Conservation (phyloP, 495 filamentous ascomycete species). For the Neurospora sp. region DNA sequence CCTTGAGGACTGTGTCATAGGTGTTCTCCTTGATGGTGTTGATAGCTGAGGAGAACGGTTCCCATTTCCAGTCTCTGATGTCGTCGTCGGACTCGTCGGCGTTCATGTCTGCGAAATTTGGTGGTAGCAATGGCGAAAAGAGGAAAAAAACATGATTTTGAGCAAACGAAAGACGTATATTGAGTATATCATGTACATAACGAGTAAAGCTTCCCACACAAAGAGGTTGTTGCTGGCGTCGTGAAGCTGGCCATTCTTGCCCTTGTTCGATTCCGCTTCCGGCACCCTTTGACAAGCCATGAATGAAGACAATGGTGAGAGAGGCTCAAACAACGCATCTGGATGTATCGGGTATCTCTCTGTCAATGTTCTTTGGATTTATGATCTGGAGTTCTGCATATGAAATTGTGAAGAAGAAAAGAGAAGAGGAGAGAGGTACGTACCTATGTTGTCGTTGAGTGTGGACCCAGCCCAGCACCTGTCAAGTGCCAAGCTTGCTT, state of each 20-base stretch:
- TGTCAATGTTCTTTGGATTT: background rate
- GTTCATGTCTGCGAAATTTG: background rate
- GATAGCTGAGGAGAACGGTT: fast-evolving
- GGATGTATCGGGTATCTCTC: fast-evolving
- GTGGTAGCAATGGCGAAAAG: background rate
- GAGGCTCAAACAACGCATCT: background rate
- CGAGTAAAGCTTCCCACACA: background rate
- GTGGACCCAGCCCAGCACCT: background rate
- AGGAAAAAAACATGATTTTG: background rate
- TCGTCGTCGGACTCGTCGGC: background rate
- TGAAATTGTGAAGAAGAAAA: background rate
- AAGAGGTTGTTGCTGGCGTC: background rate
- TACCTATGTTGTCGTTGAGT: background rate
- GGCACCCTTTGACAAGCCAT: background rate
- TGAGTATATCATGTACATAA: background rate
- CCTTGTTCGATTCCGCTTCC: background rate
- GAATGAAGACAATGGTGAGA: background rate
- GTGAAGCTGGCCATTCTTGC: background rate
- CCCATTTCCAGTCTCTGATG: background rate
- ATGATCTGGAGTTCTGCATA: background rate
- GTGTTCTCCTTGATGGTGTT: background rate
- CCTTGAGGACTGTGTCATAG: background rate
- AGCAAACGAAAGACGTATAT: background rate
- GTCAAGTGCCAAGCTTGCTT: background rate
- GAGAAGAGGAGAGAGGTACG: background rate